These are phyloP conservation scores for Neoboletus subvelutipes DNA, from an alignment of 768 basidiomycete genomes.

Conservation along the genomic window DNA sequence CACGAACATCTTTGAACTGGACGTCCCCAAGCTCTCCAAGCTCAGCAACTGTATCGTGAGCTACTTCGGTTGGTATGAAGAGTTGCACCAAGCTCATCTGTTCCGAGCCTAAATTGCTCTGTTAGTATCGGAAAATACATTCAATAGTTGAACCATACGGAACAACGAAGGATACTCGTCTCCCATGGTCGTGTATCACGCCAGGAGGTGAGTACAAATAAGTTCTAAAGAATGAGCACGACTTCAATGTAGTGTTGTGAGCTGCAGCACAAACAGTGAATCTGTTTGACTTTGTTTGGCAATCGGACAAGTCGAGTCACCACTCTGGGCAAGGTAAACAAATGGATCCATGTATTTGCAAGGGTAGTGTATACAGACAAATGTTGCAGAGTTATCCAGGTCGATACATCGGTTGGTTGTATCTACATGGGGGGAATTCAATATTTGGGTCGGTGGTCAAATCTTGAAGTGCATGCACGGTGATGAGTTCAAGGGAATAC, in stretches of 20 bases:
- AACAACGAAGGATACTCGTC: constrained; percentile 83
- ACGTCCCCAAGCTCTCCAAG: constrained; percentile 94
- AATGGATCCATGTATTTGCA: background rate
- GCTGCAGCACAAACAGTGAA: background rate
- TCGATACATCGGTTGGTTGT: background rate
- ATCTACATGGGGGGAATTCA: background rate
- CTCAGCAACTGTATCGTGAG: constrained; percentile 94
- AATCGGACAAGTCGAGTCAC: background rate
- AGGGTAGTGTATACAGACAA: background rate
- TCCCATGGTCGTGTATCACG: constrained; percentile 45
- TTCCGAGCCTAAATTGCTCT: constrained; percentile 72
- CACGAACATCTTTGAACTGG: constrained; percentile 94
- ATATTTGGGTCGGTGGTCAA: background rate
- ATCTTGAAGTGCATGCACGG: background rate
- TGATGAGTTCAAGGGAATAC: constrained; percentile 10
- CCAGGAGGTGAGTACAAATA: background rate
- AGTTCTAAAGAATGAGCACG: background rate
- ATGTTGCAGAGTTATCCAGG: background rate
- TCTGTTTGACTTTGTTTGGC: constrained; percentile 27
- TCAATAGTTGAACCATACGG: constrained; percentile 45
- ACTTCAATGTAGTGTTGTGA: background rate
- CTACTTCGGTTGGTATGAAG: constrained; percentile 95
- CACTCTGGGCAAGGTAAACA: background rate
- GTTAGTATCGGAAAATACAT: constrained; percentile 3
- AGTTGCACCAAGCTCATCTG: constrained; percentile 98